phyloP scores from a whole-genome alignment of 2,329 filamentous ascomycete genomes.

The Fusarium tanahbumbuense region DNA sequence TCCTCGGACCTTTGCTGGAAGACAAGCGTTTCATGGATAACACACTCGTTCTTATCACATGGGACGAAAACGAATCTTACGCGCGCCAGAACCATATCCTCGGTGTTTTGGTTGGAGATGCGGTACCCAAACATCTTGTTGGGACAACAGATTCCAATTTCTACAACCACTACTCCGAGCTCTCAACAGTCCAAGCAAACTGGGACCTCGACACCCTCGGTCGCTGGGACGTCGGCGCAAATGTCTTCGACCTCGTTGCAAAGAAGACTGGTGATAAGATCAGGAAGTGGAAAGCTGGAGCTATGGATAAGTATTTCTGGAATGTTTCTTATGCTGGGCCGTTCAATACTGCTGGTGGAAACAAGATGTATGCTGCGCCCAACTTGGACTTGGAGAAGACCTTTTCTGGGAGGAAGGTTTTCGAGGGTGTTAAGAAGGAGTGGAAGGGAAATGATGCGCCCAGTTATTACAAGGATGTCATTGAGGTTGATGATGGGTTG shows the following conservation, averaged over 20 bases:
- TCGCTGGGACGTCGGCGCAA: slow-evolving; percentile 78
- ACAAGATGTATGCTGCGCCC: slow-evolving; percentile 54
- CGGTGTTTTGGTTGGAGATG: slow-evolving; percentile 78
- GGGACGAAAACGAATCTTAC: slow-evolving; percentile 83
- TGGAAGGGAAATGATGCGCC: slow-evolving; percentile 55
- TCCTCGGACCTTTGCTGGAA: slow-evolving; percentile 76
- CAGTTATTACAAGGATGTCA: slow-evolving; percentile 56
- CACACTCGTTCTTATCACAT: slow-evolving; percentile 80
- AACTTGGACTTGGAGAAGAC: slow-evolving; percentile 53
- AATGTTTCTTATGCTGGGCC: slow-evolving; percentile 66
- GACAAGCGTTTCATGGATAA: slow-evolving; percentile 79
- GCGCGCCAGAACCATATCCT: slow-evolving; percentile 74
- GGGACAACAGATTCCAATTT: slow-evolving; percentile 76
- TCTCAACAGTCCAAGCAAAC: slow-evolving; percentile 76
- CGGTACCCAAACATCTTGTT: slow-evolving; percentile 71
- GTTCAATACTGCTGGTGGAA: slow-evolving; percentile 55
- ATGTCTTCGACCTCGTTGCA: slow-evolving; percentile 73
- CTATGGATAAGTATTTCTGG: slow-evolving; percentile 59
- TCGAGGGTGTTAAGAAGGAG: slow-evolving; percentile 52
- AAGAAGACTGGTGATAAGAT: slow-evolving; percentile 68
- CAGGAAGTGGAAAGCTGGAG: slow-evolving; percentile 52
- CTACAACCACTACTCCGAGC: slow-evolving; percentile 78
- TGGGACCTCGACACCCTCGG: slow-evolving; percentile 77
- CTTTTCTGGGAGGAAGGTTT: slow-evolving; percentile 50
- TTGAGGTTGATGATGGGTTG: slow-evolving; percentile 57